Percentiles rank a stretch among this genome's conserved stretches.
phyloP scores from a whole-genome alignment of 169 alveolate species.

The Cryptosporidium tyzzeri region DNA sequence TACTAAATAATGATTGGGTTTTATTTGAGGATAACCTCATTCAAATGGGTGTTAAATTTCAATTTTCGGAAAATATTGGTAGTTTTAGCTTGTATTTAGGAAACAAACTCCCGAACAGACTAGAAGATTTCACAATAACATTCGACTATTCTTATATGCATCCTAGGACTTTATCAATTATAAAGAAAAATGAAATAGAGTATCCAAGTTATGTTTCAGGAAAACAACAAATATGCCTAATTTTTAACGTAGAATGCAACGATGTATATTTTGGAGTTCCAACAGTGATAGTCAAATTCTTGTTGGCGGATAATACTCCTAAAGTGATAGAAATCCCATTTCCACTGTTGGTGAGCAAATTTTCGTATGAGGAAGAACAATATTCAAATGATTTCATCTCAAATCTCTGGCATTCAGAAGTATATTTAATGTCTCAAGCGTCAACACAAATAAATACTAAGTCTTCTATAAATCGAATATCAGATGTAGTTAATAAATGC shows the following conservation, averaged over 20 bases:
- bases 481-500: slow-evolving; percentile 18
- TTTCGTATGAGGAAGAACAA: background rate
- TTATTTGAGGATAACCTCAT: slow-evolving; percentile 47
- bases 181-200: background rate
- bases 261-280: slow-evolving; percentile 63
- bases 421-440: slow-evolving; percentile 37
- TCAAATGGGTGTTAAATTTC: slow-evolving; percentile 44
- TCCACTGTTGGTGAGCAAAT: slow-evolving; percentile 57
- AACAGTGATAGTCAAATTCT: slow-evolving; percentile 3
- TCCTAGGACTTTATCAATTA: slow-evolving; percentile 3
- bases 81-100: slow-evolving; percentile 30
- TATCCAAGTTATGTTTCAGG: slow-evolving; percentile 38
- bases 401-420: slow-evolving; percentile 64
- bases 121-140: slow-evolving; percentile 33
- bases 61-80: slow-evolving; percentile 13
- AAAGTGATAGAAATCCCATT: slow-evolving; percentile 13
- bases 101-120: slow-evolving; percentile 40
- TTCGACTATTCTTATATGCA: background rate
- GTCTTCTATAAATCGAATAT: background rate
- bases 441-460: background rate
- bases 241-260: slow-evolving; percentile 11
- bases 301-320: slow-evolving; percentile 36
- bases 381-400: slow-evolving; percentile 2
- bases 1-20: slow-evolving; percentile 54
- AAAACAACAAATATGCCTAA: slow-evolving; percentile 44